Evolutionary conservation across 495 filamentous ascomycete genomes (phyloP).

Genomic region (Hypoxylon intermedium): DNA sequence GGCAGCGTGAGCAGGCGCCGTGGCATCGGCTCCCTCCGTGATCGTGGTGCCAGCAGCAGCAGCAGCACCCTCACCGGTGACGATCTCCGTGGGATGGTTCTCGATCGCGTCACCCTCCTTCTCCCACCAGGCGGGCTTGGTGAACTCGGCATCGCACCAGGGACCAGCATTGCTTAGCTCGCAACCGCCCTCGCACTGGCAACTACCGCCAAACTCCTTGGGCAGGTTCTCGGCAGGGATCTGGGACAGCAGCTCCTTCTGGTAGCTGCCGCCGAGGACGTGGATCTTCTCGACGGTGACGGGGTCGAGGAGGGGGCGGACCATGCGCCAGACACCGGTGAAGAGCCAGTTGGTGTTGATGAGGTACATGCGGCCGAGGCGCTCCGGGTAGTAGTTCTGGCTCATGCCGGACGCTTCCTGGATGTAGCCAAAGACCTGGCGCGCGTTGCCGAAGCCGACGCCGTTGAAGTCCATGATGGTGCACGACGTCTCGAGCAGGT

Average conservation of each 20-base stretch:
- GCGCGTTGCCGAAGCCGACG: constrained; percentile 79
- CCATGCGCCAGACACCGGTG: constrained; percentile 77
- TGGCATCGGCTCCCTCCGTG: constrained; percentile 46
- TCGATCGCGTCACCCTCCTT: constrained; percentile 35
- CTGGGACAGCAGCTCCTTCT: constrained; percentile 82
- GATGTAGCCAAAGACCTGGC: constrained; percentile 78
- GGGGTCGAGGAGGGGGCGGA: constrained; percentile 93
- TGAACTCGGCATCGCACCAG: constrained; percentile 84
- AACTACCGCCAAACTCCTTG: constrained; percentile 81
- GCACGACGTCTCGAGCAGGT: constrained; percentile 95
- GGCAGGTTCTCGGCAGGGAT: constrained; percentile 92
- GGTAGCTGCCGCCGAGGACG: constrained; percentile 80
- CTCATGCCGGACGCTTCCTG: constrained; percentile 71
- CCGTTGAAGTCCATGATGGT: constrained; percentile 96
- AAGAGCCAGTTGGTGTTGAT: constrained; percentile 99
- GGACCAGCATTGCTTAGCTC: constrained; percentile 87
- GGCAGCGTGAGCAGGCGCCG: constrained; percentile 27
- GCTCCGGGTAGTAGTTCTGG: constrained; percentile 98
- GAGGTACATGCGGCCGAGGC: constrained; percentile 83
- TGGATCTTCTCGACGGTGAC: constrained; percentile 97
- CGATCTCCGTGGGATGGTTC: constrained; percentile 37
- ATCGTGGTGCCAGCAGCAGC: constrained; percentile 17
- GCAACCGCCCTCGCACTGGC: constrained; percentile 85
- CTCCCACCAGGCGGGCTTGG: constrained; percentile 74
- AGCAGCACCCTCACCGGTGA: constrained; percentile 28